These are phyloP conservation scores for Trametes cinnabarina DNA, from an alignment of 768 basidiomycete species.

Conservation along the genomic window DNA sequence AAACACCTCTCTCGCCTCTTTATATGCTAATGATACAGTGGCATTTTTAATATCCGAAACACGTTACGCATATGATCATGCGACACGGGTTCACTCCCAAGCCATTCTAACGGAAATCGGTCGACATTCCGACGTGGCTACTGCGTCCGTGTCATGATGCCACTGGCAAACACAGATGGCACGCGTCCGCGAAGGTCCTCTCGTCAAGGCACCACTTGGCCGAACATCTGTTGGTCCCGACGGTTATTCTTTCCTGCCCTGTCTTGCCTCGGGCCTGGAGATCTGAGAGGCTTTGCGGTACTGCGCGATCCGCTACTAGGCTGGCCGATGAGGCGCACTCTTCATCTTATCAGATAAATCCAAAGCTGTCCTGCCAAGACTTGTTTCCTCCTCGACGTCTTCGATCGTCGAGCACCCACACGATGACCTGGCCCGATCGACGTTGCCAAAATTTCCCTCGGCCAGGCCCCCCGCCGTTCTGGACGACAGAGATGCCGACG, in stretches of 20 bases:
- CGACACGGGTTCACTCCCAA: background rate
- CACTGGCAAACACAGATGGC: background rate
- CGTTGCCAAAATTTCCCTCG: background rate
- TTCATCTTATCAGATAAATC: slow-evolving; percentile 2
- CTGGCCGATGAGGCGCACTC: background rate
- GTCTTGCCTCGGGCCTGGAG: too few relatives aligned
- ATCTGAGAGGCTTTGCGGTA: too few relatives aligned
- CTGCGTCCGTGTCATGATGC: background rate
- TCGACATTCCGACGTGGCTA: too few relatives aligned
- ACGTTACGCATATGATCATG: too few relatives aligned
- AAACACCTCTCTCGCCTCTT: too few relatives aligned
- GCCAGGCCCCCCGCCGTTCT: background rate
- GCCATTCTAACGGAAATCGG: background rate
- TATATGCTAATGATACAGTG: too few relatives aligned
- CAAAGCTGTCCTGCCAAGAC: slow-evolving; percentile 2
- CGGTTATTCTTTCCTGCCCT: background rate
- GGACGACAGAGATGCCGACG: background rate
- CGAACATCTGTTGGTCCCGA: background rate
- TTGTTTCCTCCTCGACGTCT: background rate
- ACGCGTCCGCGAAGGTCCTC: background rate
- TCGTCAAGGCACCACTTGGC: background rate
- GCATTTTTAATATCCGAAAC: too few relatives aligned
- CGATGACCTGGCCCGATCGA: background rate
- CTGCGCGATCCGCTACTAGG: background rate
- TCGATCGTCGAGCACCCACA: slow-evolving; percentile 2